Evolutionary conservation across 2,329 filamentous ascomycete genomes (phyloP).

Genomic region (Tolypocladium amazonense): DNA sequence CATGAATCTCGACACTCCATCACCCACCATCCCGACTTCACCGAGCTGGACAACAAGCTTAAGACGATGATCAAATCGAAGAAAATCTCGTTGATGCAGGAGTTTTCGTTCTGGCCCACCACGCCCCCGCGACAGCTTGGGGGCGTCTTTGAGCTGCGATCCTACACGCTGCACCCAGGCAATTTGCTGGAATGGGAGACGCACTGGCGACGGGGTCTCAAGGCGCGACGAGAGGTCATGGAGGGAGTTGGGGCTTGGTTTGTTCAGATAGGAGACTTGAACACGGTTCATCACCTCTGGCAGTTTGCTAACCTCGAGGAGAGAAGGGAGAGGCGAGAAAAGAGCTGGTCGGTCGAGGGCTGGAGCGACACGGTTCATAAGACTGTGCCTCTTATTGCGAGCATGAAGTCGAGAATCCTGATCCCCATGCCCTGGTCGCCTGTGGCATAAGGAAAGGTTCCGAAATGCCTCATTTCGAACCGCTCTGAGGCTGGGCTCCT

Average conservation of each 20-base stretch:
- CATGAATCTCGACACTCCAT: constrained; percentile 85
- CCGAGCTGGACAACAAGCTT: constrained; percentile 74
- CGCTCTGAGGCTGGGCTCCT: background rate
- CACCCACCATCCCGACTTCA: constrained; percentile 70
- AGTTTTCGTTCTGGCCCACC: constrained; percentile 99
- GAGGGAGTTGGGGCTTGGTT: constrained; percentile 98
- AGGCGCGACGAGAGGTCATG: constrained; percentile 91
- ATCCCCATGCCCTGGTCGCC: constrained; percentile 96
- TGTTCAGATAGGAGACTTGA: constrained; percentile 93
- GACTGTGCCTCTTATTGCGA: constrained; percentile 93
- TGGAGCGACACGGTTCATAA: constrained; percentile 98
- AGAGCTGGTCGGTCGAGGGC: constrained; percentile 90
- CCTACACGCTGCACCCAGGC: constrained; percentile 91
- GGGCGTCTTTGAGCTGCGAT: constrained; percentile 89
- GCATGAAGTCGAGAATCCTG: constrained; percentile 88
- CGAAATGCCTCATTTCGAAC: background rate
- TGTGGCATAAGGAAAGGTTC: constrained; percentile 49
- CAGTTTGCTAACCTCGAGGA: constrained; percentile 97
- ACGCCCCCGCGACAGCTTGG: constrained; percentile 81
- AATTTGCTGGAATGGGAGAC: constrained; percentile 98
- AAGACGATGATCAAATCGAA: constrained; percentile 78
- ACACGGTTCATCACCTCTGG: constrained; percentile 97
- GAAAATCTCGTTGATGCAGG: constrained; percentile 90
- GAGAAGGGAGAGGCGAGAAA: constrained; percentile 77
- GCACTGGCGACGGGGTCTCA: constrained; percentile 88